Conservation (phyloP, 345 rosid species). For the Hibiscus tridactylites region DNA sequence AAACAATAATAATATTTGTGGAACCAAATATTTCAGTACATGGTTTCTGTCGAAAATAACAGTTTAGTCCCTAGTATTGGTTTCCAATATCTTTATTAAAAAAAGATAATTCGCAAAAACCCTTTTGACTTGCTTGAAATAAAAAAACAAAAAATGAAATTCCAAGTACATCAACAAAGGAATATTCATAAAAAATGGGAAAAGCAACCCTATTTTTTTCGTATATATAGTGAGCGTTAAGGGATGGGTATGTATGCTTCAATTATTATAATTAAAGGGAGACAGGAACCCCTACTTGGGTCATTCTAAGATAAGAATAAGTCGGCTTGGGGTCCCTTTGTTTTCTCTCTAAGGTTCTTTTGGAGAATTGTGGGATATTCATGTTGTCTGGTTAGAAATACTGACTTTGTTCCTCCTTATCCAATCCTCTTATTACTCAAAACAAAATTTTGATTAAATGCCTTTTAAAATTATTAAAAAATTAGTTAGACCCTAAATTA, state of each 20-base stretch:
- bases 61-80: not conserved
- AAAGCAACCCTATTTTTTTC: conserved; percentile 28
- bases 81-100: not conserved
- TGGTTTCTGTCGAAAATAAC: no score
- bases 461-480: no score
- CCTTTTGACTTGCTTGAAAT: no score
- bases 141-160: not conserved
- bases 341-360: not conserved
- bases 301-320: conserved; percentile 11
- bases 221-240: conserved; percentile 13
- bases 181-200: conserved; percentile 29
- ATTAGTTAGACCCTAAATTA: no score
- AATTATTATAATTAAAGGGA: no score
- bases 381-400: conserved; percentile 22
- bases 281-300: no score
- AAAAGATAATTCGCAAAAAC: no score
- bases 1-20: no score
- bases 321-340: conserved; percentile 8
- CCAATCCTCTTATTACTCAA: not conserved
- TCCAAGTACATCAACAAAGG: conserved; percentile 15
- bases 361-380: conserved; percentile 22
- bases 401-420: conserved; percentile 21
- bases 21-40: no score
- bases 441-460: no score
- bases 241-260: not conserved